Evolutionary conservation across 306 rosid species (phyloP).

Genomic region (Benincasa hispida): DNA sequence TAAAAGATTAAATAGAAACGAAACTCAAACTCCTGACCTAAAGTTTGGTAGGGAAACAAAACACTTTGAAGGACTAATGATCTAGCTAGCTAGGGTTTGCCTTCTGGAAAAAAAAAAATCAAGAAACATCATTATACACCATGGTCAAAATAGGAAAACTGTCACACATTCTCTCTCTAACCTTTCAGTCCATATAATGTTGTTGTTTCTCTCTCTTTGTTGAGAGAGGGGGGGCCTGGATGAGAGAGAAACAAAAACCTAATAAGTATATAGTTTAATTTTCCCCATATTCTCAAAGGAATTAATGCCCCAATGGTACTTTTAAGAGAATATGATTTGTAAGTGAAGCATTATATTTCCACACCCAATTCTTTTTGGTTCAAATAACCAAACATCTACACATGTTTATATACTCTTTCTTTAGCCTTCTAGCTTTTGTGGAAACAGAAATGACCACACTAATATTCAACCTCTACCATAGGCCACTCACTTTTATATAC

Average conservation of each 20-base stretch:
- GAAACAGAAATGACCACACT: conserved; percentile 1
- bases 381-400: background rate
- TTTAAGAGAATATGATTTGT: conserved; percentile 6
- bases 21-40: too few relatives aligned
- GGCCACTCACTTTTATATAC: background rate
- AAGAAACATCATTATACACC: conserved; percentile 1
- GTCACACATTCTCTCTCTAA: background rate
- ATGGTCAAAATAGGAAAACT: background rate
- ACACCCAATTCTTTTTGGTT: background rate
- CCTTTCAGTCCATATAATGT: background rate
- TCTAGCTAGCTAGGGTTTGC: too few relatives aligned
- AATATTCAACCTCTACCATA: background rate
- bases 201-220: background rate
- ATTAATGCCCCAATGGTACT: conserved; percentile 2
- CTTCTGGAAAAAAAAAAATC: background rate
- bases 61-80: background rate
- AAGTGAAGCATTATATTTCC: background rate
- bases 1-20: too few relatives aligned
- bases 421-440: background rate
- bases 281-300: conserved; percentile 3
- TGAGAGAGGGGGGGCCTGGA: background rate
- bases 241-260: background rate
- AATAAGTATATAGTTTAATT: background rate
- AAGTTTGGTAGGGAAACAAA: background rate
- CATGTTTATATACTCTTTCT: background rate